These are phyloP conservation scores for Buxus sempervirens DNA, from an alignment of 164 flowering plant species.

Conservation along the genomic window DNA sequence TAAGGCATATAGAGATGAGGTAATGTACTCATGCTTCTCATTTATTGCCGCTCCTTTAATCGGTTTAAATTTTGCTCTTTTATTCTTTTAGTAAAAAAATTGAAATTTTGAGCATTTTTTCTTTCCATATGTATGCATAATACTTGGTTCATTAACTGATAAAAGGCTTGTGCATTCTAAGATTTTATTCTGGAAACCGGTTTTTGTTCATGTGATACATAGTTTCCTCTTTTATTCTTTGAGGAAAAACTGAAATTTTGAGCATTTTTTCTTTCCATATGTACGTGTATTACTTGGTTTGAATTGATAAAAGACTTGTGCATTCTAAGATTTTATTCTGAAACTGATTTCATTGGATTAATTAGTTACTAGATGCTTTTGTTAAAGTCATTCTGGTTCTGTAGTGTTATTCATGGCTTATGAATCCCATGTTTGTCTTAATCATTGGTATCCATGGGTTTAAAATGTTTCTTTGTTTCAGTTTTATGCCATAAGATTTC, in stretches of 20 bases:
- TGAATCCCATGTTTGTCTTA: background rate
- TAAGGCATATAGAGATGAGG: constrained; percentile 35
- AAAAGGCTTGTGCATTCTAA: background rate
- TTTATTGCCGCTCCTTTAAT: background rate
- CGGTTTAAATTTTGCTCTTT: background rate
- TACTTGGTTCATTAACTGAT: background rate
- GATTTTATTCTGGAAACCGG: too few relatives aligned
- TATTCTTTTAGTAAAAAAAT: too few relatives aligned
- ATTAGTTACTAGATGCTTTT: background rate
- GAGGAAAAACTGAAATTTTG: too few relatives aligned
- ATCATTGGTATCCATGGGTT: background rate
- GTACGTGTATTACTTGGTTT: background rate
- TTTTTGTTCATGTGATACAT: too few relatives aligned
- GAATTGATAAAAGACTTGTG: background rate
- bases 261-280: too few relatives aligned
- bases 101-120: too few relatives aligned
- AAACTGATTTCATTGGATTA: background rate
- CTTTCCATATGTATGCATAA: background rate
- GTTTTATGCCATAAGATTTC: constrained; percentile 8
- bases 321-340: background rate
- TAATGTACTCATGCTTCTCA: constrained; percentile 20
- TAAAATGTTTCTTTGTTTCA: background rate
- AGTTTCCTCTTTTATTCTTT: background rate
- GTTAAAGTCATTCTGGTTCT: background rate
- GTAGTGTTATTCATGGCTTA: background rate